phyloP scores from a whole-genome alignment of 805 yeast genomes.

The Cyberlindnera subsufficiens region DNA sequence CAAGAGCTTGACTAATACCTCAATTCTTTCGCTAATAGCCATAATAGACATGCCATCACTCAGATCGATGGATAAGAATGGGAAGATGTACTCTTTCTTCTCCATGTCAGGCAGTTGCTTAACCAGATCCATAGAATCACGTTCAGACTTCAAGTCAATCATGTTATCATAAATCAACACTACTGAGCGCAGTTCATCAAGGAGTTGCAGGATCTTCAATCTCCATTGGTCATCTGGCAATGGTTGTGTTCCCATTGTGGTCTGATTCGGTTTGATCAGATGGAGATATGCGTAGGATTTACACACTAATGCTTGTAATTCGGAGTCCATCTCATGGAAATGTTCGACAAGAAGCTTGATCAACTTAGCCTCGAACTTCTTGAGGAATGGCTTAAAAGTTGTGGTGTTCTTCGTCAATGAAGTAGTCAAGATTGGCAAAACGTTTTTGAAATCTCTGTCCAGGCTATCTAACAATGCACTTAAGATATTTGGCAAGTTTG shows the following conservation, averaged over 20 bases:
- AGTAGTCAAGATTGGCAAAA: slow-evolving; percentile 35
- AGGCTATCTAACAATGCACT: slow-evolving; percentile 43
- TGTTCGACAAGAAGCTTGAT: slow-evolving; percentile 28
- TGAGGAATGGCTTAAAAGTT: slow-evolving; percentile 74
- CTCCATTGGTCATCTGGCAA: slow-evolving; percentile 41
- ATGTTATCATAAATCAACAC: slow-evolving; percentile 53
- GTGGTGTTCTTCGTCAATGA: slow-evolving; percentile 59
- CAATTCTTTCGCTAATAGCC: slow-evolving; percentile 46
- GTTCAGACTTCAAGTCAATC: slow-evolving; percentile 51
- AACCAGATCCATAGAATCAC: slow-evolving; percentile 37
- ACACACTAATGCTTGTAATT: slow-evolving; percentile 37
- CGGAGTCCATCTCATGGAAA: slow-evolving; percentile 33
- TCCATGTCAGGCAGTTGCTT: slow-evolving; percentile 33
- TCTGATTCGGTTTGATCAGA: slow-evolving; percentile 38
- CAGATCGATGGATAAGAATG: slow-evolving; percentile 52
- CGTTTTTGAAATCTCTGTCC: slow-evolving; percentile 26
- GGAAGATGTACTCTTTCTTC: slow-evolving; percentile 30
- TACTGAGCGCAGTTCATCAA: slow-evolving; percentile 51
- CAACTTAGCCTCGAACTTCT: slow-evolving; percentile 48
- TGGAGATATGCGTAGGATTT: slow-evolving; percentile 51
- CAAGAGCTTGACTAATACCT: slow-evolving; percentile 40
- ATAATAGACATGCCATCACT: slow-evolving; percentile 47
- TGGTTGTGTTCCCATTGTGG: slow-evolving; percentile 25
- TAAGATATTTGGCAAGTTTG: slow-evolving; percentile 63
- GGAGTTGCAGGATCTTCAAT: slow-evolving; percentile 38